Evolutionary conservation across 2,329 filamentous ascomycete species (phyloP).

Genomic region (Zasmidium cellare): DNA sequence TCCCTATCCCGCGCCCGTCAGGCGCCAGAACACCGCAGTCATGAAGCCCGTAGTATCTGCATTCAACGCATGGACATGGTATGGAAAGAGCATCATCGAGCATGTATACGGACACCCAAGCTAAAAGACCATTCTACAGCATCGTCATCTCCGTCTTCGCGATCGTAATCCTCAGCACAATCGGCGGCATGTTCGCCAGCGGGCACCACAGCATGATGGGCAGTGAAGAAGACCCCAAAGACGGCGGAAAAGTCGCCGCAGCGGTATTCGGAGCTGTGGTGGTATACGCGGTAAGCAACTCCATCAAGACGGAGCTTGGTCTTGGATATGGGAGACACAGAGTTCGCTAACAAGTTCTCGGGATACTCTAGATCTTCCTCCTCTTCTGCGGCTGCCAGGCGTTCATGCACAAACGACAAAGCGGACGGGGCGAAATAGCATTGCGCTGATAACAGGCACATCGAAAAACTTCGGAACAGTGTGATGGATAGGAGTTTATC

Average conservation of each 20-base stretch:
- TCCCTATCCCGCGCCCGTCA: constrained; percentile 2
- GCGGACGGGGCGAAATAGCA: constrained; percentile 76
- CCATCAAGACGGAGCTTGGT: background rate
- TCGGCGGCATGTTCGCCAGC: constrained; percentile 69
- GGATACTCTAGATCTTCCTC: constrained; percentile 68
- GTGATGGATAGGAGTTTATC: background rate
- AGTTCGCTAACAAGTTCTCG: background rate
- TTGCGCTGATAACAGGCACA: constrained; percentile 50
- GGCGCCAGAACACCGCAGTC: constrained; percentile 39
- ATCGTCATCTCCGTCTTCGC: constrained; percentile 66
- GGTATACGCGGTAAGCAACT: constrained; percentile 77
- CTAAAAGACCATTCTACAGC: constrained; percentile 52
- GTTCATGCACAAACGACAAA: constrained; percentile 79
- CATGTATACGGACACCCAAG: background rate
- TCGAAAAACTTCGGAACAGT: background rate
- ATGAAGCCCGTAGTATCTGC: constrained; percentile 96
- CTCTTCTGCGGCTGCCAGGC: constrained; percentile 91
- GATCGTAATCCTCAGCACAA: constrained; percentile 64
- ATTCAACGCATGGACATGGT: constrained; percentile 96
- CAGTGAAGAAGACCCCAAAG: constrained; percentile 58
- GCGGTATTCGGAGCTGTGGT: constrained; percentile 87
- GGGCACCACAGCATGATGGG: constrained; percentile 85
- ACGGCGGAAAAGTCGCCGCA: constrained; percentile 75
- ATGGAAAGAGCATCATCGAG: constrained; percentile 25
- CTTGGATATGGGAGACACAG: background rate